phyloP scores from a whole-genome alignment of 805 yeast genomes.

The Saturnispora hagleri region DNA sequence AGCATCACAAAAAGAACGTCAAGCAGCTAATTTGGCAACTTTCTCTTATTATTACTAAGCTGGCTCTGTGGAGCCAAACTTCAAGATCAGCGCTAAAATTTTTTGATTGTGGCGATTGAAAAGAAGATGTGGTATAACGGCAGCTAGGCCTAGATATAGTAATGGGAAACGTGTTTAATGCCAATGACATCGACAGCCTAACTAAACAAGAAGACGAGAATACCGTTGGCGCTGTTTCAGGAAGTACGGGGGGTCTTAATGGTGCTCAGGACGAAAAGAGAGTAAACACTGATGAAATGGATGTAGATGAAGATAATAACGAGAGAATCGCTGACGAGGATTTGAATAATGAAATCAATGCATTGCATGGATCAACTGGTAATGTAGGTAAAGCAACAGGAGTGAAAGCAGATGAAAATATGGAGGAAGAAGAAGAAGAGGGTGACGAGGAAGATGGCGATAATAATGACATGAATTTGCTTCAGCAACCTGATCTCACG shows the following conservation, averaged over 20 bases:
- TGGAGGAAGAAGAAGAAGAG: neutral
- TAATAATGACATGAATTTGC: conserved; percentile 6
- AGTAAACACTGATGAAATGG: conserved; percentile 2
- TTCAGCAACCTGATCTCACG: conserved; percentile 50
- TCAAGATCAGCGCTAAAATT: neutral
- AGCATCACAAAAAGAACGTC: neutral
- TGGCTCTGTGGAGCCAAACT: neutral
- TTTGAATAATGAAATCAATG: conserved; percentile 1
- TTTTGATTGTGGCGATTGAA: neutral
- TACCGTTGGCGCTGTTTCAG: neutral
- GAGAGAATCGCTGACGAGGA: conserved; percentile 4
- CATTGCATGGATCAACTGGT: neutral
- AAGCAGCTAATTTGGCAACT: neutral
- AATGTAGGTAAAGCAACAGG: neutral
- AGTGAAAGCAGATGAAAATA: neutral
- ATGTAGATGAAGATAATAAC: conserved; percentile 2
- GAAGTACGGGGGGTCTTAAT: neutral
- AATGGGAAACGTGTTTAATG: neutral
- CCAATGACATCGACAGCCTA: neutral
- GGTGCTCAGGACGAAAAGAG: neutral
- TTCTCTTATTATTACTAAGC: neutral
- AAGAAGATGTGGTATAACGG: neutral
- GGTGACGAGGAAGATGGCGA: conserved; percentile 1
- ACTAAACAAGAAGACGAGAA: neutral
- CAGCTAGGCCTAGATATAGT: neutral